These are phyloP conservation scores for Sarocladium oryzae DNA, from an alignment of 2,329 filamentous ascomycete genomes.

Conservation along the genomic window DNA sequence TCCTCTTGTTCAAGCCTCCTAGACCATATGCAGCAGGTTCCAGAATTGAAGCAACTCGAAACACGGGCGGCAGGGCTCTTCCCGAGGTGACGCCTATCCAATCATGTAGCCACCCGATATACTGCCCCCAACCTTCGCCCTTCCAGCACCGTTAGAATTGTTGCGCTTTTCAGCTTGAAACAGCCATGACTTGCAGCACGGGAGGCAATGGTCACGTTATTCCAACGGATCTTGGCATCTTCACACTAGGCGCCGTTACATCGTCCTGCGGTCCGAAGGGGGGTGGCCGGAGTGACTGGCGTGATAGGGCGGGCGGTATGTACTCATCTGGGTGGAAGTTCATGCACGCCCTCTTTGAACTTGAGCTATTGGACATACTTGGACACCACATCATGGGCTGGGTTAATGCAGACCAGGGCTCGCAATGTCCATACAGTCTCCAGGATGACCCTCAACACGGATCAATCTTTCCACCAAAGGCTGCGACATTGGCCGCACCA, in stretches of 20 bases:
- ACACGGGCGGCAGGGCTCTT: background rate
- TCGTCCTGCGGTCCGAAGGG: background rate
- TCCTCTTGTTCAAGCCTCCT: background rate
- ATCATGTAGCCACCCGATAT: conserved; percentile 2
- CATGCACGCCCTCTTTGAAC: too few relatives aligned
- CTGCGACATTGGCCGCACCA: conserved; percentile 3
- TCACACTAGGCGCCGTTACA: conserved; percentile 4
- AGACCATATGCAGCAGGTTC: background rate
- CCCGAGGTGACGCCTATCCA: background rate
- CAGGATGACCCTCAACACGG: background rate
- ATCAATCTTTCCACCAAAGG: background rate
- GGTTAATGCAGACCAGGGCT: background rate
- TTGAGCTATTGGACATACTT: background rate
- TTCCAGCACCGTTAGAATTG: background rate
- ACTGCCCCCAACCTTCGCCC: background rate
- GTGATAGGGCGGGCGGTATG: too few relatives aligned
- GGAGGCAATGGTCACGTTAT: conserved; percentile 5
- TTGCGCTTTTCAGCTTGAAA: background rate
- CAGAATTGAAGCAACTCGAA: background rate
- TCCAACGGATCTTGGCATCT: background rate
- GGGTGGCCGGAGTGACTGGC: too few relatives aligned
- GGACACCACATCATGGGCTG: background rate
- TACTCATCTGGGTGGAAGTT: too few relatives aligned
- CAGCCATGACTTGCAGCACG: conserved; percentile 2
- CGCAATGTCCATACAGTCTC: background rate